A percentile compares a stretch with the other conserved stretches of the same genome.
These are phyloP conservation scores for Nepenthes mirabilis DNA, from an alignment of 148 eudicot species.

Conservation along the genomic window DNA sequence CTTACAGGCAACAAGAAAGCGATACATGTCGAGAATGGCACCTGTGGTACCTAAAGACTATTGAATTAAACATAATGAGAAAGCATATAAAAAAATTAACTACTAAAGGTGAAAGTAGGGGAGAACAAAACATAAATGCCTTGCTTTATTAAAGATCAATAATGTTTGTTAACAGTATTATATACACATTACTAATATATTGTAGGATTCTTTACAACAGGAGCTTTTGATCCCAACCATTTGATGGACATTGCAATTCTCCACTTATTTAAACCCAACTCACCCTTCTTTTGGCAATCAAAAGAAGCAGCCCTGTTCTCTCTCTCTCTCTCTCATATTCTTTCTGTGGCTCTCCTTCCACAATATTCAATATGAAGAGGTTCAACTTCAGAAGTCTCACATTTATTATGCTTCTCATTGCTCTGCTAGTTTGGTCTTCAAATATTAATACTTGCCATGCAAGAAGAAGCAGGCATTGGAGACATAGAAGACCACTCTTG, in stretches of 20 bases:
- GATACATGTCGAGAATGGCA: too few relatives aligned
- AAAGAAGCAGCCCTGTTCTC: not conserved
- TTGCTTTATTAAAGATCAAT: slow-evolving; percentile 6
- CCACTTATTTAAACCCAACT: slow-evolving; percentile 22
- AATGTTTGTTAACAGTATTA: too few relatives aligned
- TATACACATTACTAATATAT: too few relatives aligned
- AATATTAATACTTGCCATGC: slow-evolving; percentile 19
- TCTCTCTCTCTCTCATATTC: not conserved
- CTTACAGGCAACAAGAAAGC: too few relatives aligned
- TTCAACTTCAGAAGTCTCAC: slow-evolving; percentile 26
- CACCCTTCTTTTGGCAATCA: slow-evolving; percentile 6
- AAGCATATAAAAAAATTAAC: not conserved
- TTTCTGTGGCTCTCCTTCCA: not conserved
- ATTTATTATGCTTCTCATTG: slow-evolving; percentile 17
- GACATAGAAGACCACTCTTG: slow-evolving; percentile 8
- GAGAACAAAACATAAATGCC: slow-evolving; percentile 10
- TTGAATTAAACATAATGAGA: not conserved
- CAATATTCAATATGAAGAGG: slow-evolving; percentile 17
- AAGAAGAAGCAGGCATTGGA: slow-evolving; percentile 17
- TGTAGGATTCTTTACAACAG: too few relatives aligned
- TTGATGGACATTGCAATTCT: not conserved
- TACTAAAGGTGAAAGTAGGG: not conserved
- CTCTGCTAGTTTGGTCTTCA: slow-evolving; percentile 12
- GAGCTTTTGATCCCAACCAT: not conserved
- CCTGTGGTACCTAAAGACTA: slow-evolving; percentile 7